phyloP scores from a whole-genome alignment of 257 asterid genomes.

The Fraxinus americana region DNA sequence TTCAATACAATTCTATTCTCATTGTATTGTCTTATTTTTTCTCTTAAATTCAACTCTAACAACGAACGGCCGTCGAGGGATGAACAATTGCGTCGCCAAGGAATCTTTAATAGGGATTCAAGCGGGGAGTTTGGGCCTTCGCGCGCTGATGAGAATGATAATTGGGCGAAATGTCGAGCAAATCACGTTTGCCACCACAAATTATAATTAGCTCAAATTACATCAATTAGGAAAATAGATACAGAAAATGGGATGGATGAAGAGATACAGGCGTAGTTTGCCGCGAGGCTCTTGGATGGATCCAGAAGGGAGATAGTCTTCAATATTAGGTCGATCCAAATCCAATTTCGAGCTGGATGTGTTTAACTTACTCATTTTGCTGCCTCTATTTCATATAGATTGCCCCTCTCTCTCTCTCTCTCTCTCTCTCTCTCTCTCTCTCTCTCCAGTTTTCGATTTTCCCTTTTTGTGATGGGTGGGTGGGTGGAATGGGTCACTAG shows the following conservation, averaged over 20 bases:
- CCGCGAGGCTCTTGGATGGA: conserved; percentile 83
- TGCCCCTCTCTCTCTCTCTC: too few relatives aligned
- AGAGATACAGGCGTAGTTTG: conserved; percentile 70
- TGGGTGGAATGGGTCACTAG: too few relatives aligned
- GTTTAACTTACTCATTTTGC: conserved; percentile 46
- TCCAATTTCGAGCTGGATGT: conserved; percentile 77
- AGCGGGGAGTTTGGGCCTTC: conserved; percentile 58
- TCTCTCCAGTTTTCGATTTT: neutral
- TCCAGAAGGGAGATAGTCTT: conserved; percentile 86
- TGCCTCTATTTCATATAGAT: neutral
- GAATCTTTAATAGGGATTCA: conserved; percentile 60
- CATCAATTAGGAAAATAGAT: neutral
- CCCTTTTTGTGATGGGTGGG: too few relatives aligned
- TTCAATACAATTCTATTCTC: too few relatives aligned
- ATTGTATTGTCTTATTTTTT: too few relatives aligned
- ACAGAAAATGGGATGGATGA: neutral
- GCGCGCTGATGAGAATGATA: conserved; percentile 86
- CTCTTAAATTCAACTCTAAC: conserved; percentile 65
- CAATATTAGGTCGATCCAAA: conserved; percentile 87
- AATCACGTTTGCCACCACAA: conserved; percentile 63
- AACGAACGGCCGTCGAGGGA: conserved; percentile 44
- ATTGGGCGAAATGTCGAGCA: conserved; percentile 90
- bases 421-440: neutral
- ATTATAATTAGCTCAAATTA: neutral
- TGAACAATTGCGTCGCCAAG: conserved; percentile 74